A percentile compares a stretch with the other conserved stretches of the same genome.
These are phyloP conservation scores for Neurospora tetrasperma DNA, from an alignment of 495 filamentous ascomycete species.

Conservation along the genomic window DNA sequence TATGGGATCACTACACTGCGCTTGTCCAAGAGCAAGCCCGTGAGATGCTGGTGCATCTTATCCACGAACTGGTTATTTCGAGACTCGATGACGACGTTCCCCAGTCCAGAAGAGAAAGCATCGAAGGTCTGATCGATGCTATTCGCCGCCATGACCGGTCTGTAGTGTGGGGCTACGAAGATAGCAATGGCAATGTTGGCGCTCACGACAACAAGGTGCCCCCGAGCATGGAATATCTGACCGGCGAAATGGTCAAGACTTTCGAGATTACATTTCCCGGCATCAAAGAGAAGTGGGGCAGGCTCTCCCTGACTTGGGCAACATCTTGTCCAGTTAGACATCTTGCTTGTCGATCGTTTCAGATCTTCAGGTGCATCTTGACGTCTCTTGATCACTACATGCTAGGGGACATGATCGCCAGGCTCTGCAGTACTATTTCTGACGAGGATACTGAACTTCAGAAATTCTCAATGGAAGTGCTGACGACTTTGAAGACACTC, in stretches of 20 bases:
- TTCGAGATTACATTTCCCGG: slow-evolving; percentile 80
- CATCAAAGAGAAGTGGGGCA: slow-evolving; percentile 82
- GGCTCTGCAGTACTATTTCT: slow-evolving; percentile 91
- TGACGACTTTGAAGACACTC: slow-evolving; percentile 84
- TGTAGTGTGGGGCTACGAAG: slow-evolving; percentile 90
- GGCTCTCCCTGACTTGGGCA: slow-evolving; percentile 84
- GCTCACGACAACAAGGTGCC: slow-evolving; percentile 73
- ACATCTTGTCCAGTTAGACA: slow-evolving; percentile 95
- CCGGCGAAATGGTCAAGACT: slow-evolving; percentile 67
- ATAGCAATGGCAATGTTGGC: slow-evolving; percentile 69
- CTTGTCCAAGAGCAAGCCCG: slow-evolving; percentile 93
- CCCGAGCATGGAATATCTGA: slow-evolving; percentile 71
- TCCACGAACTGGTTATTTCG: slow-evolving; percentile 92
- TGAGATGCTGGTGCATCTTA: slow-evolving; percentile 95
- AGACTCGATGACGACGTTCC: slow-evolving; percentile 68
- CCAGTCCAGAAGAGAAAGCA: slow-evolving; percentile 53
- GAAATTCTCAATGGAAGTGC: slow-evolving; percentile 93
- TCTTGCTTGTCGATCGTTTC: slow-evolving; percentile 91
- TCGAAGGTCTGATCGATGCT: slow-evolving; percentile 84
- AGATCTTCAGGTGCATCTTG: slow-evolving; percentile 89
- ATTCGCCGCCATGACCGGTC: slow-evolving; percentile 76
- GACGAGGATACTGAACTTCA: slow-evolving; percentile 87
- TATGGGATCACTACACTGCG: slow-evolving; percentile 95
- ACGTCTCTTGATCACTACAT: slow-evolving; percentile 82
- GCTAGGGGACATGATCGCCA: slow-evolving; percentile 90